phyloP scores from a whole-genome alignment of 805 yeast genomes.

The Starmera caribaea region DNA sequence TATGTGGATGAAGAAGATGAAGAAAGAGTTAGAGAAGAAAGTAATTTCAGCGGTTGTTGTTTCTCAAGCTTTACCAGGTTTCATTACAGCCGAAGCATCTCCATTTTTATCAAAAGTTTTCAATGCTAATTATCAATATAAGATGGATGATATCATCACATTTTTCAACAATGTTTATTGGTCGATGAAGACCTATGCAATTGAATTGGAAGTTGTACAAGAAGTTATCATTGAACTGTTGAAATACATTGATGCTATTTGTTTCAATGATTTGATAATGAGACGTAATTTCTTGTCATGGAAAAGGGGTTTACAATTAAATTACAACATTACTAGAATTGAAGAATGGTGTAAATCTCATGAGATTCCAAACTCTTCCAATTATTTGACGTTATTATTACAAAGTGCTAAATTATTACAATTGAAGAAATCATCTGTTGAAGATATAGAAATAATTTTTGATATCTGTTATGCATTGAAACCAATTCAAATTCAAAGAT shows the following conservation, averaged over 20 bases:
- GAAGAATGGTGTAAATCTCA: conserved; percentile 99
- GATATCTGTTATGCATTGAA: conserved; percentile 91
- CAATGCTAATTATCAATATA: conserved; percentile 58
- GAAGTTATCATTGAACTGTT: conserved; percentile 78
- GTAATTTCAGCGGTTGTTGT: conserved; percentile 92
- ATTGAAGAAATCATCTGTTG: conserved; percentile 78
- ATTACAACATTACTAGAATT: conserved; percentile 89
- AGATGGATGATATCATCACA: conserved; percentile 90
- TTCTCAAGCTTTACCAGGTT: conserved; percentile 94
- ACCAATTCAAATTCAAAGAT: conserved; percentile 92
- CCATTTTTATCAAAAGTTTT: conserved; percentile 82
- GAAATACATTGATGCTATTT: conserved; percentile 80
- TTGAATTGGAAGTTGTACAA: conserved; percentile 76
- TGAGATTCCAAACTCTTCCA: conserved; percentile 79
- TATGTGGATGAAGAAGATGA: conserved; percentile 95
- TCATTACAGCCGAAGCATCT: conserved; percentile 72
- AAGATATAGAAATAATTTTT: conserved; percentile 84
- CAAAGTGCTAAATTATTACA: conserved; percentile 93
- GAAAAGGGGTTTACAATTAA: conserved; percentile 96
- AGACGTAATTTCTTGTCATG: conserved; percentile 90
- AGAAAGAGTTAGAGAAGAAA: conserved; percentile 81
- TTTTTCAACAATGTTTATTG: conserved; percentile 85
- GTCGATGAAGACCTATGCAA: conserved; percentile 85
- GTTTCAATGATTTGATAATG: conserved; percentile 94
- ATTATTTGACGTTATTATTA: conserved; percentile 73